Percentiles rank a stretch among this genome's conserved stretches.
Evolutionary conservation across 176 grass and related monocot species (phyloP).

Genomic region (Tillandsia leiboldiana): DNA sequence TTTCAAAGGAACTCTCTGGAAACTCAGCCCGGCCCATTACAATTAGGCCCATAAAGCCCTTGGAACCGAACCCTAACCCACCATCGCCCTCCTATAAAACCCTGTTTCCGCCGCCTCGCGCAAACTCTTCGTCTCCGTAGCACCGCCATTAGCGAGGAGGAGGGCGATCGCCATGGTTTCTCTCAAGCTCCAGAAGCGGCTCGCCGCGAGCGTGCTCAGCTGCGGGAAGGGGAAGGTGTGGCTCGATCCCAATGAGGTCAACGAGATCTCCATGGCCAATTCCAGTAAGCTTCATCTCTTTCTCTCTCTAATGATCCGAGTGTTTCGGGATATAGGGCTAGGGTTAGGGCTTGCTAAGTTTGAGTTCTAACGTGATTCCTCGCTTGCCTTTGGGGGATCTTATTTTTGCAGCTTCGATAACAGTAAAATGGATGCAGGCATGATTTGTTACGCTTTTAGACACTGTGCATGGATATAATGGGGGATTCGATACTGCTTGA

Average conservation of each 20-base stretch:
- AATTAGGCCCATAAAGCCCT: not conserved
- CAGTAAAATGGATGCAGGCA: too few species aligned
- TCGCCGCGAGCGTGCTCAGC: slow-evolving; percentile 46
- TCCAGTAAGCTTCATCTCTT: slow-evolving; percentile 25
- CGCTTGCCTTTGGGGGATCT: too few species aligned
- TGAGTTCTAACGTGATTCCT: too few species aligned
- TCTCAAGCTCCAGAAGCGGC: slow-evolving; percentile 56
- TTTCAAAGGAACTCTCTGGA: too few species aligned
- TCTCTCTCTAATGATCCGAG: not conserved
- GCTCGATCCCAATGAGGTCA: slow-evolving; percentile 68
- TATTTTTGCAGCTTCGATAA: too few species aligned
- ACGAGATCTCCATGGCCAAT: slow-evolving; percentile 70
- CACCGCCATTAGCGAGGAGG: not conserved
- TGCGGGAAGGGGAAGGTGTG: slow-evolving; percentile 64
- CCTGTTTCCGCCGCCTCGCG: not conserved
- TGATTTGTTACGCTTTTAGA: too few species aligned
- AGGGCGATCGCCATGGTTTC: slow-evolving; percentile 33
- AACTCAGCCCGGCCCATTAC: too few species aligned
- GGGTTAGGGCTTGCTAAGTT: too few species aligned
- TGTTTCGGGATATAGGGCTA: not conserved
- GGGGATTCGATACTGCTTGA: too few species aligned
- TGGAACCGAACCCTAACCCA: slow-evolving; percentile 25
- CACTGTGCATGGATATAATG: too few species aligned
- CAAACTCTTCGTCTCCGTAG: slow-evolving; percentile 2
- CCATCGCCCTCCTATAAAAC: slow-evolving; percentile 11